phyloP scores from a whole-genome alignment of 768 basidiomycete genomes.

The Gelatoporia subvermispora region DNA sequence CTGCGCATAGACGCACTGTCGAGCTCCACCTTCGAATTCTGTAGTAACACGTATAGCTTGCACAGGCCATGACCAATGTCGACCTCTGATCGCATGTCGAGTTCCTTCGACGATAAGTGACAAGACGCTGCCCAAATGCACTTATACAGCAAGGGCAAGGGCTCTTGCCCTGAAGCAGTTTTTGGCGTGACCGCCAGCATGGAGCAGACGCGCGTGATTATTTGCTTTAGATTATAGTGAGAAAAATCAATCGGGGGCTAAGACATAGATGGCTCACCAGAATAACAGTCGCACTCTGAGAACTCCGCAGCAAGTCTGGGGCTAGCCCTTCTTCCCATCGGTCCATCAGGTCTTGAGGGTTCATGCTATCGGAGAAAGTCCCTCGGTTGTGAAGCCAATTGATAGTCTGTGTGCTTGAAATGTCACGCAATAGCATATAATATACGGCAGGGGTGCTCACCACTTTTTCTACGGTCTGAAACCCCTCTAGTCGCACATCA shows the following conservation, averaged over 20 bases:
- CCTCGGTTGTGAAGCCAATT: conserved; percentile 9
- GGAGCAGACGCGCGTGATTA: no score
- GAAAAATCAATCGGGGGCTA: no score
- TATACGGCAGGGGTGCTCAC: conserved; percentile 32
- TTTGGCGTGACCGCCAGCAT: no score
- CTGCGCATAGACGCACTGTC: conserved; percentile 14
- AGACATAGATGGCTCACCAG: neutral
- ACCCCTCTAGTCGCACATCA: conserved; percentile 44
- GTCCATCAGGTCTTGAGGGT: neutral
- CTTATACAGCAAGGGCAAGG: conserved; percentile 4
- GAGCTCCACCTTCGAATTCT: neutral
- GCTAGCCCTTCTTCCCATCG: neutral
- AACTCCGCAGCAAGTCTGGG: neutral
- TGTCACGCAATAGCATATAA: neutral
- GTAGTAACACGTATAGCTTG: conserved; percentile 10
- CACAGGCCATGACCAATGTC: neutral
- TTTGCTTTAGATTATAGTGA: no score
- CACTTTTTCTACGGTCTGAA: conserved; percentile 44
- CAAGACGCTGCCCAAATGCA: conserved; percentile 7
- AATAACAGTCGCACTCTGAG: neutral
- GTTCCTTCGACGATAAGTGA: neutral
- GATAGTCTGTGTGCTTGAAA: conserved; percentile 1
- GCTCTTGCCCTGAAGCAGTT: conserved; percentile 25
- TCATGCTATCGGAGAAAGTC: neutral
- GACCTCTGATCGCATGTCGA: neutral